These are phyloP conservation scores for Penicillium sp. DNA, from an alignment of 2,329 filamentous ascomycete genomes.

Conservation along the genomic window DNA sequence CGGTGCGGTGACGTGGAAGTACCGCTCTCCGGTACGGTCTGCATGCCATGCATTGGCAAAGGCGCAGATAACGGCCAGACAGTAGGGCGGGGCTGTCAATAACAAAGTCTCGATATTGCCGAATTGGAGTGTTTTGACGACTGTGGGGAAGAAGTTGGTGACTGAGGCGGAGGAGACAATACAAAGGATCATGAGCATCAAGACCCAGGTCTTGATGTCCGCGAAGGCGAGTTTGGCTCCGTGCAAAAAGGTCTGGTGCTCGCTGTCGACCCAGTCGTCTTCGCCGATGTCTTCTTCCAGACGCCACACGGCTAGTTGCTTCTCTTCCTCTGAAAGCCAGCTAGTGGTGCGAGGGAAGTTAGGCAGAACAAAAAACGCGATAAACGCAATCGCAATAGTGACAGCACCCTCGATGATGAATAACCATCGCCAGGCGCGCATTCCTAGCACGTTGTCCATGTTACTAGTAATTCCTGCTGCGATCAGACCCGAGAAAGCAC, in stretches of 20 bases:
- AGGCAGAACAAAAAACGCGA: constrained; percentile 60
- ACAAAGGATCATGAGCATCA: constrained; percentile 58
- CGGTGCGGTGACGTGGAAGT: constrained; percentile 64
- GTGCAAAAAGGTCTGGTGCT: constrained; percentile 50
- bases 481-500: constrained; percentile 68
- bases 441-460: constrained; percentile 56
- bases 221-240: constrained; percentile 57
- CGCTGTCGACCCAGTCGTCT: constrained; percentile 59
- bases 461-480: constrained; percentile 65
- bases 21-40: constrained; percentile 68
- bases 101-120: constrained; percentile 59
- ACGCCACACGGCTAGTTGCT: constrained; percentile 58
- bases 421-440: constrained; percentile 62
- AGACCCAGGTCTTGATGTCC: constrained; percentile 60
- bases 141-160: constrained; percentile 68
- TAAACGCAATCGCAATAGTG: constrained; percentile 60
- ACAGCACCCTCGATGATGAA: constrained; percentile 70
- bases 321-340: constrained; percentile 60
- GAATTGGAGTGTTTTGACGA: constrained; percentile 67
- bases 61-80: constrained; percentile 58
- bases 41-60: constrained; percentile 68
- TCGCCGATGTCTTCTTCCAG: constrained; percentile 64
- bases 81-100: constrained; percentile 64
- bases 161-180: constrained; percentile 59
- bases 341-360: constrained; percentile 63